phyloP scores from a whole-genome alignment of 768 basidiomycete genomes.

The Hemileccinum impolitum region DNA sequence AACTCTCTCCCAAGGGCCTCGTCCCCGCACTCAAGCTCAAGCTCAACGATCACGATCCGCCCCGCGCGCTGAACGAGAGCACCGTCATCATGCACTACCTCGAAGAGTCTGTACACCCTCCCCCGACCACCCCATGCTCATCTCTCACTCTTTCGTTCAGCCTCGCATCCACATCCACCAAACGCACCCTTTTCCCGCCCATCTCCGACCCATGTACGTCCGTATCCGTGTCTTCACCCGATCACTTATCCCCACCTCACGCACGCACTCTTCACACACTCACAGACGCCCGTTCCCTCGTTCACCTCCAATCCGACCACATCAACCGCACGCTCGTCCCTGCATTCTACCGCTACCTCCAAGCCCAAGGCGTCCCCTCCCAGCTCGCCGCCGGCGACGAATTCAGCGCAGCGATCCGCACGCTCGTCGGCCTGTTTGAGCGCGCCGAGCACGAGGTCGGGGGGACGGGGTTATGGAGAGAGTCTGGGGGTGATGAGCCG shows the following conservation, averaged over 20 bases:
- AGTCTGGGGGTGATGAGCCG: slow-evolving; percentile 38
- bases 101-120: slow-evolving; percentile 54
- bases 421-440: slow-evolving; percentile 52
- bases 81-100: slow-evolving; percentile 77
- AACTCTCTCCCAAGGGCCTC: slow-evolving; percentile 78
- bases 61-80: slow-evolving; percentile 71
- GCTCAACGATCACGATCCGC: slow-evolving; percentile 50
- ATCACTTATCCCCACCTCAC: neutral
- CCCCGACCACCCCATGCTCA: neutral
- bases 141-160: slow-evolving; percentile 26
- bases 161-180: slow-evolving; percentile 46
- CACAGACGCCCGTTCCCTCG: slow-evolving; percentile 62
- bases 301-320: slow-evolving; percentile 66
- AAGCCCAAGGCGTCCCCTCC: slow-evolving; percentile 55
- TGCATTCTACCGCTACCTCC: slow-evolving; percentile 71
- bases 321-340: slow-evolving; percentile 63
- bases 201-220: slow-evolving; percentile 54
- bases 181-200: slow-evolving; percentile 55
- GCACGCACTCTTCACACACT: neutral
- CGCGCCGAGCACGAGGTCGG: slow-evolving; percentile 46
- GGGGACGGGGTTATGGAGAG: slow-evolving; percentile 56
- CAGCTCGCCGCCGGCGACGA: slow-evolving; percentile 54
- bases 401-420: slow-evolving; percentile 48
- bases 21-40: slow-evolving; percentile 67
- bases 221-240: neutral